Evolutionary conservation across 176 grass and related monocot genomes (phyloP), one percentile per base, ranked within the genome.

Genomic region (Cocos nucifera): DNA sequence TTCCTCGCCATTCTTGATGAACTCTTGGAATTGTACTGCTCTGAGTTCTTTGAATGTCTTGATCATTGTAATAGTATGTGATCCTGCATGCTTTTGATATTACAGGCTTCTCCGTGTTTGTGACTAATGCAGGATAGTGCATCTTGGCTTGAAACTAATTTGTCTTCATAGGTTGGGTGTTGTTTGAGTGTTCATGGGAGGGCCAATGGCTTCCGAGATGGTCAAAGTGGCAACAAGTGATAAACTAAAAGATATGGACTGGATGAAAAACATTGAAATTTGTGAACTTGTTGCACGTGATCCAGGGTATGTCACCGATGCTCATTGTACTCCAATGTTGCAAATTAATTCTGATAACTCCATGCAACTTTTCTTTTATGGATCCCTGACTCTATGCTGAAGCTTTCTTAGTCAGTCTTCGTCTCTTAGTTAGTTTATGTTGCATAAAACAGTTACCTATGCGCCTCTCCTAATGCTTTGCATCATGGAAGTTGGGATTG

Each of bases 211-310:
- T 20, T 67, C 82, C 21, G 84, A 82, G 69, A 80, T 98, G 88
- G 88, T 98, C 51, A 98, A 92, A 73, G 76, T 73, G 67, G 93
- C 88, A 58, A 89, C 93, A 55, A 82, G 72, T 51, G 88, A 98
- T 56, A 98, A 83, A 71, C 77, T 98, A 58, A 92, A 92, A 62
- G 93, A 92, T 70, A 89, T 78, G 67, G 93, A 98, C 58, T 98
- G 93, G 93, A 76, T 63, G 3, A 98, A 83, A 71, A 98, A 89
- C 64, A 98, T 98, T 53, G 88, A 98, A 87, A 98, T 98, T 58
- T 98, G 93, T 39, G 93, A 98, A 76, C 93, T 98, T 61, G 82
- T 92, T 62, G 75, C 79, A 30, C 76, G 58, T 29, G 93, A 98
- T 79, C 81, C 78, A 30, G 84, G 79, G 93, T 92, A 89, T 44